A percentile compares a stretch with the other conserved stretches of the same genome.
Conservation (phyloP, 768 basidiomycete species). For the Rhodotorula babjevae region DNA sequence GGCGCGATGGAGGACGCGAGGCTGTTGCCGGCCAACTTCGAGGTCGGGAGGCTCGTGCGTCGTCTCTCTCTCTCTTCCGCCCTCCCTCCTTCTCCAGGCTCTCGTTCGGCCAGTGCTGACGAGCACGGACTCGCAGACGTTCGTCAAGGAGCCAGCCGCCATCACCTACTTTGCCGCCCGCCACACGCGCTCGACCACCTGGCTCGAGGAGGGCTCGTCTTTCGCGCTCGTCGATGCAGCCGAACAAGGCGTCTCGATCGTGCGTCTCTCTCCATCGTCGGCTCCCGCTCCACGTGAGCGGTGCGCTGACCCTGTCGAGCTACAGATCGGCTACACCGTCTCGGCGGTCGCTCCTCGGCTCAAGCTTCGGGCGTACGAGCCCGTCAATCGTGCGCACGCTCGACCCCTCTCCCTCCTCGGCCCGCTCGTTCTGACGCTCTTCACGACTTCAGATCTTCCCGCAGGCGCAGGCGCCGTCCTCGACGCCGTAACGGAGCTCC, state of each 20-base stretch:
- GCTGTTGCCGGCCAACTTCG: background rate
- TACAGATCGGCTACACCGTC: slow-evolving; percentile 22
- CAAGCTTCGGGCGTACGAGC: slow-evolving; percentile 7
- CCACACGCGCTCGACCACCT: slow-evolving; percentile 5
- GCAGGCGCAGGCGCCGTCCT: slow-evolving; percentile 7
- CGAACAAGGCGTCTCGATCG: slow-evolving; percentile 17
- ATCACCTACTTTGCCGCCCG: slow-evolving; percentile 1
- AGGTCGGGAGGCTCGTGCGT: slow-evolving; percentile 7
- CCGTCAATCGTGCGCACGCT: slow-evolving; percentile 8
- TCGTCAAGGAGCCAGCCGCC: slow-evolving; percentile 21
- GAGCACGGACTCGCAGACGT: background rate
- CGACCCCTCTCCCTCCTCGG: background rate
- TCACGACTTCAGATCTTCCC: background rate
- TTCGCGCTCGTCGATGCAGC: slow-evolving; percentile 25
- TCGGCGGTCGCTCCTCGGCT: background rate
- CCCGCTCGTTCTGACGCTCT: background rate
- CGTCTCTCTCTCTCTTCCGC: background rate
- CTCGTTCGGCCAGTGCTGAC: background rate
- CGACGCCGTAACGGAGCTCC: background rate
- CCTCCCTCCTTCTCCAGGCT: background rate
- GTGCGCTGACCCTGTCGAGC: background rate
- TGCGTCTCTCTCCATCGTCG: background rate
- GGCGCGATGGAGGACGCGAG: slow-evolving; percentile 8
- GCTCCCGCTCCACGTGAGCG: background rate
- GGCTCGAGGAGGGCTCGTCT: slow-evolving; percentile 11